A percentile compares a stretch with the other conserved stretches of the same genome.
These are phyloP conservation scores for Hymenoscyphus scutula DNA, from an alignment of 2,329 filamentous ascomycete species.

Conservation along the genomic window DNA sequence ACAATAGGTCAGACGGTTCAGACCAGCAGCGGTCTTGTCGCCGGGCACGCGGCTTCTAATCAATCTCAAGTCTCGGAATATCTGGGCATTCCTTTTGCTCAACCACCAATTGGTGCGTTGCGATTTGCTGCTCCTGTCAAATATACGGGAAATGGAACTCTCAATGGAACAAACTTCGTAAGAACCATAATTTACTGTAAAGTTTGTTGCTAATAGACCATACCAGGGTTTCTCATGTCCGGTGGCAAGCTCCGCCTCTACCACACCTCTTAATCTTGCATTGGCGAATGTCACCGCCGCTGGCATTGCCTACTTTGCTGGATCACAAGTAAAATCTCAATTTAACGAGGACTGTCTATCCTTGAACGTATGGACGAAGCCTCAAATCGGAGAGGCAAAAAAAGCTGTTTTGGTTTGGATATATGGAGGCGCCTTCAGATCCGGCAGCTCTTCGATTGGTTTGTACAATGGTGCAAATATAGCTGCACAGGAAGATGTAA, in stretches of 20 bases:
- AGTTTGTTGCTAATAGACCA: slow-evolving; percentile 14
- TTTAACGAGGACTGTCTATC: slow-evolving; percentile 40
- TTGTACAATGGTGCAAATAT: slow-evolving; percentile 45
- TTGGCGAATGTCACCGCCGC: slow-evolving; percentile 28
- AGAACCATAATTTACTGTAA: neutral
- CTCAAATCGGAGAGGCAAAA: slow-evolving; percentile 33
- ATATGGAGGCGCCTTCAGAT: slow-evolving; percentile 43
- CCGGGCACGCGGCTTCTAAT: slow-evolving; percentile 23
- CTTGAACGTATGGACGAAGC: slow-evolving; percentile 41
- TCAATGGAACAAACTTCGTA: slow-evolving; percentile 22
- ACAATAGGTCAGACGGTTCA: slow-evolving; percentile 17
- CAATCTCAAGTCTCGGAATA: slow-evolving; percentile 34
- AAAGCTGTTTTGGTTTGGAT: slow-evolving; percentile 47
- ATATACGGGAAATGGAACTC: slow-evolving; percentile 13
- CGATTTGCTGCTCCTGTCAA: slow-evolving; percentile 38
- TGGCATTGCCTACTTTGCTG: slow-evolving; percentile 17
- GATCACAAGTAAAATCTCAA: slow-evolving; percentile 12
- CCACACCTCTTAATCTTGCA: slow-evolving; percentile 4
- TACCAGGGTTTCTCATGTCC: slow-evolving; percentile 27
- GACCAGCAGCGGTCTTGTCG: slow-evolving; percentile 25
- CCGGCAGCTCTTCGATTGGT: slow-evolving; percentile 40
- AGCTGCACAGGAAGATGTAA: slow-evolving; percentile 43
- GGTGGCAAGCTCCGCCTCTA: slow-evolving; percentile 8
- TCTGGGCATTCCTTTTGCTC: slow-evolving; percentile 41
- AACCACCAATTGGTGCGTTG: slow-evolving; percentile 38